Conservation (phyloP, 805 yeast species). For the Sugiyamaella americana region DNA sequence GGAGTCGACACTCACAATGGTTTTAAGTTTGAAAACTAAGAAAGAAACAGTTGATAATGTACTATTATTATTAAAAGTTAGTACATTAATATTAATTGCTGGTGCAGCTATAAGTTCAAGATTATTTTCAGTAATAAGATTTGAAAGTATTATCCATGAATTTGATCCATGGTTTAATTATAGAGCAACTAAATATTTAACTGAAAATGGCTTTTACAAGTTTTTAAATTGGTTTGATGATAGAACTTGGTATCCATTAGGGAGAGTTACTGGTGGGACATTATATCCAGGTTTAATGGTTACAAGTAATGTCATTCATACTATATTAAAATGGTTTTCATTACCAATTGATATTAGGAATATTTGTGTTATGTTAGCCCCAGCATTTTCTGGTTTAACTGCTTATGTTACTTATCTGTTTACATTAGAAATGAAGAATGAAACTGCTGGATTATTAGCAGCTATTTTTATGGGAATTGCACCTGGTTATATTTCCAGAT, state of each 20-base stretch:
- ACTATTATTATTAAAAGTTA: conserved; percentile 46
- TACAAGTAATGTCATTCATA: conserved; percentile 88
- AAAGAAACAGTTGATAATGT: conserved; percentile 16
- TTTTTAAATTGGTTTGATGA: conserved; percentile 98
- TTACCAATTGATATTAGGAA: conserved; percentile 92
- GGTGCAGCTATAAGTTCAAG: conserved; percentile 91
- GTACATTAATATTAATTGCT: conserved; percentile 69
- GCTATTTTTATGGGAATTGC: conserved; percentile 96
- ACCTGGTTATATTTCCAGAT: conserved; percentile 96
- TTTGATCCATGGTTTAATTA: conserved; percentile 66
- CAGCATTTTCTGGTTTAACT: conserved; percentile 90
- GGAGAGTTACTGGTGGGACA: conserved; percentile 98
- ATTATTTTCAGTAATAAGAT: conserved; percentile 91
- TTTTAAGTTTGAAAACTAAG: conserved; percentile 1
- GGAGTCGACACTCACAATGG: too few species aligned
- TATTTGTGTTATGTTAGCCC: conserved; percentile 92
- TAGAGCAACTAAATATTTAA: conserved; percentile 91
- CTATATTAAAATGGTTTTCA: conserved; percentile 49
- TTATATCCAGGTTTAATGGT: conserved; percentile 98
- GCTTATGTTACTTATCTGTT: conserved; percentile 84
- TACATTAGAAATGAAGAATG: conserved; percentile 84
- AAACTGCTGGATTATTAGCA: conserved; percentile 82
- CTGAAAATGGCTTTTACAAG: conserved; percentile 75
- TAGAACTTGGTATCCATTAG: conserved; percentile 98
- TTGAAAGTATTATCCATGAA: conserved; percentile 95